Conservation (phyloP, 2,329 filamentous ascomycete species). For the Elsinoe batatas region DNA sequence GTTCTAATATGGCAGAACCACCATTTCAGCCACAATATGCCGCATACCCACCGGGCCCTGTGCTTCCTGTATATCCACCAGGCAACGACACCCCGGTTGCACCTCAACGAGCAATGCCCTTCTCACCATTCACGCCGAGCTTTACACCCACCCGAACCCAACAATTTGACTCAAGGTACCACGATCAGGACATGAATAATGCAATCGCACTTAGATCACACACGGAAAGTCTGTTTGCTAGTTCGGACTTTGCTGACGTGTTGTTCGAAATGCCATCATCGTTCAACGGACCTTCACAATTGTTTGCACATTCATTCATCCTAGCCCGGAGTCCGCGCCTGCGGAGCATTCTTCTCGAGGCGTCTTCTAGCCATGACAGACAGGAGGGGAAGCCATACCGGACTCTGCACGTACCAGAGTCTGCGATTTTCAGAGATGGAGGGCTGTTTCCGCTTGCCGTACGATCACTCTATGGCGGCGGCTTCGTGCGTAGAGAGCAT, state of each 20-base stretch:
- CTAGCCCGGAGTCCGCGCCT: slow-evolving; percentile 3
- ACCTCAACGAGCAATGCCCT: not conserved
- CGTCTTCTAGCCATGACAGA: not conserved
- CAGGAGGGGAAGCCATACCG: not conserved
- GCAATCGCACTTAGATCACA: slow-evolving; percentile 1
- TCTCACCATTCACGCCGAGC: slow-evolving; percentile 4
- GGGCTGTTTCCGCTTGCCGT: slow-evolving; percentile 5
- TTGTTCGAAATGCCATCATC: not conserved
- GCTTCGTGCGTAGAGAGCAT: slow-evolving; percentile 5
- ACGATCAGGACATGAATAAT: slow-evolving; percentile 1
- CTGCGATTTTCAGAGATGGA: not conserved
- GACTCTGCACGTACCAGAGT: not conserved
- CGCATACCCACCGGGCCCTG: not conserved
- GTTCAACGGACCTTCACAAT: not conserved
- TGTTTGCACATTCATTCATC: not conserved
- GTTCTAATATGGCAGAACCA: not conserved
- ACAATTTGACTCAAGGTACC: slow-evolving; percentile 4
- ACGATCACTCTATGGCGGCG: slow-evolving; percentile 5
- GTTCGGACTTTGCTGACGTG: not conserved
- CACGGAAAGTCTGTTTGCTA: not conserved
- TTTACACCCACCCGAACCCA: not conserved
- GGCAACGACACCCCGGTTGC: not conserved
- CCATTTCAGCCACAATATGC: slow-evolving; percentile 4
- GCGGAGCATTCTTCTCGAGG: not conserved
- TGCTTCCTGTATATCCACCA: too few species aligned